phyloP scores from a whole-genome alignment of 2,329 filamentous ascomycete species.

The Amauroascus niger region DNA sequence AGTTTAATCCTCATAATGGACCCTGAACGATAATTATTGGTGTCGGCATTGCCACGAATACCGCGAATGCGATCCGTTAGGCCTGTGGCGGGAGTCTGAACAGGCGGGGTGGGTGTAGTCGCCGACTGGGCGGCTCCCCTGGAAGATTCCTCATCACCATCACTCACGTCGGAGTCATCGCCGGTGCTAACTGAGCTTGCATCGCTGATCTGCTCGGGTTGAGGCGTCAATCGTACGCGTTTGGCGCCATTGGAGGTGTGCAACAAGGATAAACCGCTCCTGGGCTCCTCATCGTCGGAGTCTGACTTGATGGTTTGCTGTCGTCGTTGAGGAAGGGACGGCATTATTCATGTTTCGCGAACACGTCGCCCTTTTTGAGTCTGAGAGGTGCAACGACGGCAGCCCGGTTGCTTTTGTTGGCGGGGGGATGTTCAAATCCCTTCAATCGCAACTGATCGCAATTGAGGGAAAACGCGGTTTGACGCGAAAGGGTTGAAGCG shows the following conservation, averaged over 20 bases:
- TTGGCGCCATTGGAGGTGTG: slow-evolving; percentile 26
- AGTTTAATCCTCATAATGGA: slow-evolving; percentile 82
- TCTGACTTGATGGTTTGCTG: slow-evolving; percentile 22
- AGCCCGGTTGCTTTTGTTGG: too few relatives aligned
- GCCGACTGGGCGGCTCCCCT: not conserved
- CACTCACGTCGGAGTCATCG: slow-evolving; percentile 10
- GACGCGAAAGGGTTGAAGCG: not conserved
- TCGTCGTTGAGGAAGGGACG: slow-evolving; percentile 22
- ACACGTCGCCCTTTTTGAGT: not conserved
- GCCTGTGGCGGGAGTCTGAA: not conserved
- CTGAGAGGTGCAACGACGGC: too few relatives aligned
- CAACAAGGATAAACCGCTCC: slow-evolving; percentile 19
- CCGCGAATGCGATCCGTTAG: not conserved
- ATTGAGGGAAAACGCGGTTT: not conserved
- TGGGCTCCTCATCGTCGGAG: slow-evolving; percentile 22
- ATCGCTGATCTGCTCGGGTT: slow-evolving; percentile 2
- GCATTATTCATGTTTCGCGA: slow-evolving; percentile 2
- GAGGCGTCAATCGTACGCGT: slow-evolving; percentile 23
- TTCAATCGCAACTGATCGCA: too few relatives aligned
- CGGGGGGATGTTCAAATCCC: too few relatives aligned
- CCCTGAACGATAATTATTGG: slow-evolving; percentile 51
- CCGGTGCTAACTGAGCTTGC: not conserved
- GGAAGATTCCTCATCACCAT: not conserved
- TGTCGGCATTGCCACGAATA: not conserved
- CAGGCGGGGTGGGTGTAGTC: not conserved